phyloP scores from a whole-genome alignment of 2,329 filamentous ascomycete genomes.

The Ophiosphaerella korrae region DNA sequence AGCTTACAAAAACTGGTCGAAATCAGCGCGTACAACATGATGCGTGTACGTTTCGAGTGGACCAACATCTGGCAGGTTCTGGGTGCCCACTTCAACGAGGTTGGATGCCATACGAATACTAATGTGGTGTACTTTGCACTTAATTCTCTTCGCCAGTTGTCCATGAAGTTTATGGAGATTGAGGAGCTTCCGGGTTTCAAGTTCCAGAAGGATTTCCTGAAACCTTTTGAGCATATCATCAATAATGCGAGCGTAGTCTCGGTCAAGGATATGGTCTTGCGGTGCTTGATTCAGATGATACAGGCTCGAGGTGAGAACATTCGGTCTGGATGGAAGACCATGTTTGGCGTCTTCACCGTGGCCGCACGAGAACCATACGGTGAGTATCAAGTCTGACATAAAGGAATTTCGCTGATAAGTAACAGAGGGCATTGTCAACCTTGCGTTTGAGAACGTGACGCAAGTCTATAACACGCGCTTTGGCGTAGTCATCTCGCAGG shows the following conservation, averaged over 20 bases:
- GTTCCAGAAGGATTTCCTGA: constrained; percentile 98
- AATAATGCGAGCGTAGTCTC: constrained; percentile 87
- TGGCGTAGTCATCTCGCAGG: constrained; percentile 93
- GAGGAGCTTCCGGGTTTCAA: constrained; percentile 98
- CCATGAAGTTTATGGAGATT: constrained; percentile 98
- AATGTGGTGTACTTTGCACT: constrained; percentile 97
- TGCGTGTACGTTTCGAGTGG: constrained; percentile 97
- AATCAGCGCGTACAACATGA: constrained; percentile 99
- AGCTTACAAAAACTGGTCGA: constrained; percentile 98
- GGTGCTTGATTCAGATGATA: constrained; percentile 98
- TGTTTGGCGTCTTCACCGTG: constrained; percentile 98
- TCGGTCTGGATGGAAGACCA: constrained; percentile 95
- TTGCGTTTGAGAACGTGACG: constrained; percentile 95
- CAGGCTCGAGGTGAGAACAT: constrained; percentile 97
- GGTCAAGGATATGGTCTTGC: constrained; percentile 96
- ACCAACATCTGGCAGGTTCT: constrained; percentile 96
- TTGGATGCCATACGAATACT: constrained; percentile 95
- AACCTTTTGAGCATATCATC: constrained; percentile 97
- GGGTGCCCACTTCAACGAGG: constrained; percentile 97
- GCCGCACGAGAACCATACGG: constrained; percentile 87
- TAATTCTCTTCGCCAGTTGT: constrained; percentile 91
- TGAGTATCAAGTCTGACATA: constrained; percentile 40
- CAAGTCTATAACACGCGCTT: constrained; percentile 96
- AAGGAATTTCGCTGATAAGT: constrained; percentile 16
- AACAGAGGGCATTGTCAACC: constrained; percentile 87